phyloP scores from a whole-genome alignment of 78 protist genomes.

The Diacronema lutheri region DNA sequence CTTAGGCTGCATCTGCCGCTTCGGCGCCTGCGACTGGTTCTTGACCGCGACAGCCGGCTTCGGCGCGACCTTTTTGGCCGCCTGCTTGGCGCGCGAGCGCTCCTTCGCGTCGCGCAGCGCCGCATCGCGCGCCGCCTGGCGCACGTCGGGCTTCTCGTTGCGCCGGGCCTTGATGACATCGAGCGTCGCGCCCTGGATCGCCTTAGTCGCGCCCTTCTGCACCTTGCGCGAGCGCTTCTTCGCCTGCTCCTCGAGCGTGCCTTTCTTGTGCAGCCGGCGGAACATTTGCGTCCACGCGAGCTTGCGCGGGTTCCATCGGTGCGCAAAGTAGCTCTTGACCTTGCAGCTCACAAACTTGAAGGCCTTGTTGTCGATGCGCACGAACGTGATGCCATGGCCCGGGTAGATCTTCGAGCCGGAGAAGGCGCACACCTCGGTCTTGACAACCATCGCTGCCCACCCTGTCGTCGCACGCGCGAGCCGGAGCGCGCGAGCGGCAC shows the following conservation, averaged over 20 bases:
- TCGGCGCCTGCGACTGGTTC: too few species aligned
- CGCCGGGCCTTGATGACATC: conserved; percentile 46
- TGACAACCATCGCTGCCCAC: neutral
- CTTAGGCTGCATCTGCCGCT: too few species aligned
- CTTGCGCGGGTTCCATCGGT: conserved; percentile 67
- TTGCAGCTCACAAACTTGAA: conserved; percentile 40
- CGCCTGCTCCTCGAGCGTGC: conserved; percentile 19
- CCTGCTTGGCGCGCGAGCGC: conserved; percentile 2
- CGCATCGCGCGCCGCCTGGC: conserved; percentile 27
- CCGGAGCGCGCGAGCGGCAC: too few species aligned
- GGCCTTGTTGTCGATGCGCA: conserved; percentile 40
- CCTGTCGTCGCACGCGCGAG: too few species aligned
- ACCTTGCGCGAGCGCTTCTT: conserved; percentile 45
- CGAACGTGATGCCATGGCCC: conserved; percentile 72
- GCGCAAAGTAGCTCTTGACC: conserved; percentile 41
- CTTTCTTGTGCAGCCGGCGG: conserved; percentile 69
- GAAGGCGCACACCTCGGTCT: conserved; percentile 60
- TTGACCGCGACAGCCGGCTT: neutral
- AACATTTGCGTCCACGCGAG: conserved; percentile 60
- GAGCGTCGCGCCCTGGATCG: conserved; percentile 45
- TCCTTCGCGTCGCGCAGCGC: conserved; percentile 36
- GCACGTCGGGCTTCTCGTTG: conserved; percentile 18
- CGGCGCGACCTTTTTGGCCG: conserved; percentile 4
- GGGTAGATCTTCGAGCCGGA: conserved; percentile 69
- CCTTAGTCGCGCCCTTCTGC: conserved; percentile 21